Evolutionary conservation across 768 basidiomycete genomes (phyloP), one percentile per base, ranked within the genome.

Genomic region (Mycena vulgaris): DNA sequence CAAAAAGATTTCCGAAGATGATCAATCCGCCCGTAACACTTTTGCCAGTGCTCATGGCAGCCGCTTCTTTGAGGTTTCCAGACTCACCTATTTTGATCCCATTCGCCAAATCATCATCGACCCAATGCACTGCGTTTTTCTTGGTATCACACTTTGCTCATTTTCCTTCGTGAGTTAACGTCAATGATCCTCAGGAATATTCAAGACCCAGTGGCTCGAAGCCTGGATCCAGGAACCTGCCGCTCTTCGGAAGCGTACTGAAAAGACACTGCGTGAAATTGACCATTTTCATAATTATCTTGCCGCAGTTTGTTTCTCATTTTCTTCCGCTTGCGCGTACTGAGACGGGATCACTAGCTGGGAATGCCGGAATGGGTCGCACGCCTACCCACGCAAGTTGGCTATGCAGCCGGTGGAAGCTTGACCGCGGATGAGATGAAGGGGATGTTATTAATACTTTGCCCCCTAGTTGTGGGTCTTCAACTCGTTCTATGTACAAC

Each of bases 351-450:
- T 19, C 30, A 1, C 30, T 5, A 77, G 74, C 59, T 75, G 28
- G 75, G 76, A 45, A 65, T 75, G 55, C 76, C 77, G 4, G 21
- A 53, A 10, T 76, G 75, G 75, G 66, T 75, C 4, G 75, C 59
- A 0, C 62, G 72, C 0, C 60, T 77, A 1, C 76, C 78, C 5
- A 49, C 35, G 1, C 49, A 73, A 14, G 74, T 78, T 14, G 78
- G 78, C 0, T 67, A 73, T 28, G 71, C 78, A 9, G 73, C 76
- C 6, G 78, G 76, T 11, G 78, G 78, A 19, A 70, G 59, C 7
- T 71, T 78, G 6, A 74, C 64, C 1, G 70, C 76, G 0, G 78
- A 78, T 51, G 71, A 78, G 52, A 75, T 74, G 76, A 77, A 77
- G 48, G 62, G 56, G 7, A 62, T 75, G 62, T 40, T 58, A 25